Evolutionary conservation across 1,284 basidiomycete genomes (phyloP), one percentile per base, ranked within the genome.

Genomic region (Pseudozyma sp.): DNA sequence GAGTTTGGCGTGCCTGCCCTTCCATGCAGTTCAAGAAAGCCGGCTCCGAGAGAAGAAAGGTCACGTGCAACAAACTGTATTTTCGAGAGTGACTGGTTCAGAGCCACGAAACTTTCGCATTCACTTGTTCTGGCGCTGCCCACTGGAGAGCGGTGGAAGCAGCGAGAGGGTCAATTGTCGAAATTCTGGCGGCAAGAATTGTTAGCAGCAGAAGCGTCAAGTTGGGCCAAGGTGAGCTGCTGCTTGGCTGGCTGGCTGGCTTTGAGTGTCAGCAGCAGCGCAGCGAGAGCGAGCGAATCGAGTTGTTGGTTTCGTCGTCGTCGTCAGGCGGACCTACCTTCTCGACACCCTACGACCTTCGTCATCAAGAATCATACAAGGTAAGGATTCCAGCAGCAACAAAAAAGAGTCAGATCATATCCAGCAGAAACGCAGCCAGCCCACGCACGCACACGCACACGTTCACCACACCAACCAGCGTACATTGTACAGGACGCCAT

Each of bases 351-450:
- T 53, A 66, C 68, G 57, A 65, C 63, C 51, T 61, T 57, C 40
- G 64, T 73, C 70, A 57, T 73, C 70, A 73, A 73, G 70, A 64
- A 61, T 68, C 57, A 73, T 57, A 58, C 70, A 73, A 73, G 70
- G 70, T 73, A 73, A 73, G 70, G 43, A 46, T 16, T 30, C 42
- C 62, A 51, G 42, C 47, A 53, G 35, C 43, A 7, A 52, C 40
- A 52, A 33, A 35, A 42, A 49, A 57, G 7, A n/a, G 43, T 24
- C 49, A 60, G 55, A 70, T 52, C 24, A 56, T 59, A 60, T 56
- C 49, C 57, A 60, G 54, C 44, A 13, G 43, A 13, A 43, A 31
- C 30, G 29, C 34, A 47, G 43, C 33, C 17, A 14, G 34, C 46
- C 7, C 24, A 45, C 37, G 11, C 19, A 46, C 17, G 30, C 34